Evolutionary conservation across 192 early-diverging fungal species (phyloP), one percentile per base, ranked within the genome.

Genomic region (Lobosporangium transversale): DNA sequence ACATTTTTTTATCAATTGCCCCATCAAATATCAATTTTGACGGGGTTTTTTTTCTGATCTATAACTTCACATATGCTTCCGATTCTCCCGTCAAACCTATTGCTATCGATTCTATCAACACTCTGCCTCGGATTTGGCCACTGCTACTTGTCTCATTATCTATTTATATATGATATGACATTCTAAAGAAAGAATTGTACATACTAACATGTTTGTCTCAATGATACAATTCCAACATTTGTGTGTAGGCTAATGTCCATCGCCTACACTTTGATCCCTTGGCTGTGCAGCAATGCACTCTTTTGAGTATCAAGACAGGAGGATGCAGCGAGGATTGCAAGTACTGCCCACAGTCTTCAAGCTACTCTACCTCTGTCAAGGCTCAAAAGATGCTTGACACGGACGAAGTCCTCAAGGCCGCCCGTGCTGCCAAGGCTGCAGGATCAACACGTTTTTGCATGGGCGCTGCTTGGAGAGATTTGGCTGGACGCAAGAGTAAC

Each of bases 391-490:
- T 94, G 64, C 78, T 92, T 50, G 86, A 89, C 48, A 83, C 85
- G 15, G 89, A 86, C 54, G 88, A 85, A 47, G 92, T 94, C 18
- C 69, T 94, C 21, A 79, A 83, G 14, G 90, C 90, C 58, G 93
- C 93, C 11, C 80, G 82, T 30, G 83, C 82, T 44, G 93, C 93
- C 53, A 92, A 92, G 69, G 90, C 88, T 45, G 91, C 90, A 35
- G 93, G 93, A 26, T 85, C 82, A 43, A 91, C 90, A 32, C 86
- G 93, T 45, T 94, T 94, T 82, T 94, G 93, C 73, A 94, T 94
- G 93, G 93, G 93, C 58, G 91, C 93, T 58, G 93, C 93, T 20
- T 94, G 93, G 93, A 82, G 93, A 68, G 91, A 93, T 68, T 63
- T 92, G 37, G 79, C 88, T 26, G 93, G 93, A 40, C 87, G 93